phyloP scores from a whole-genome alignment of 2,329 filamentous ascomycete genomes.

The Didymella arachidicola region DNA sequence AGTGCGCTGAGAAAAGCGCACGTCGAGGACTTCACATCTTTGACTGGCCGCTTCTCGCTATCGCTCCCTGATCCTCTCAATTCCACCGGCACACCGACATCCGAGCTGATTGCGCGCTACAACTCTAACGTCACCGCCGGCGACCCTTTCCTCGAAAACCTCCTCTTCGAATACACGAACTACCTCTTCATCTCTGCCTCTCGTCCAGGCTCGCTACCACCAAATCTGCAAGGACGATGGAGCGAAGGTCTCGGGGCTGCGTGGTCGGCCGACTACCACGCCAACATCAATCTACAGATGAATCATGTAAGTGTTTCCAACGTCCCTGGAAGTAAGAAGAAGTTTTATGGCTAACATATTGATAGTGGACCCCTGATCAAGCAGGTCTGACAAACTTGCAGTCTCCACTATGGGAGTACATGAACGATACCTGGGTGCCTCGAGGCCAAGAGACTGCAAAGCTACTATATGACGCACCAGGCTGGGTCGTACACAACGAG shows the following conservation, averaged over 20 bases:
- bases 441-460: constrained; percentile 62
- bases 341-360: neutral
- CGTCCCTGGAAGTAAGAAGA: neutral
- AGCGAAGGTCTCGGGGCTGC: constrained; percentile 55
- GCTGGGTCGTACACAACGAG: constrained; percentile 66
- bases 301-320: constrained; percentile 52
- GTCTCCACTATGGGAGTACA: constrained; percentile 61
- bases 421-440: constrained; percentile 62
- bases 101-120: constrained; percentile 43
- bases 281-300: constrained; percentile 69
- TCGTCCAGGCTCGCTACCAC: constrained; percentile 58
- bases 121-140: constrained; percentile 38
- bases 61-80: constrained; percentile 55
- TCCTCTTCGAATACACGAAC: constrained; percentile 63
- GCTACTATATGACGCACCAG: constrained; percentile 62
- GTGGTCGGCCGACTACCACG: constrained; percentile 65
- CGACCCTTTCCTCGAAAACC: constrained; percentile 61
- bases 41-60: constrained; percentile 54
- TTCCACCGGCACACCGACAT: constrained; percentile 54
- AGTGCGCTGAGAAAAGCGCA: constrained; percentile 48
- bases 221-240: constrained; percentile 67
- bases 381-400: constrained; percentile 60
- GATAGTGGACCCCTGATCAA: constrained; percentile 60
- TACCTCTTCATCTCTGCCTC: constrained; percentile 65
- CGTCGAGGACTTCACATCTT: constrained; percentile 52